These are phyloP conservation scores for Geranomyces variabilis DNA, from an alignment of 192 early-diverging fungal species.

Conservation along the genomic window DNA sequence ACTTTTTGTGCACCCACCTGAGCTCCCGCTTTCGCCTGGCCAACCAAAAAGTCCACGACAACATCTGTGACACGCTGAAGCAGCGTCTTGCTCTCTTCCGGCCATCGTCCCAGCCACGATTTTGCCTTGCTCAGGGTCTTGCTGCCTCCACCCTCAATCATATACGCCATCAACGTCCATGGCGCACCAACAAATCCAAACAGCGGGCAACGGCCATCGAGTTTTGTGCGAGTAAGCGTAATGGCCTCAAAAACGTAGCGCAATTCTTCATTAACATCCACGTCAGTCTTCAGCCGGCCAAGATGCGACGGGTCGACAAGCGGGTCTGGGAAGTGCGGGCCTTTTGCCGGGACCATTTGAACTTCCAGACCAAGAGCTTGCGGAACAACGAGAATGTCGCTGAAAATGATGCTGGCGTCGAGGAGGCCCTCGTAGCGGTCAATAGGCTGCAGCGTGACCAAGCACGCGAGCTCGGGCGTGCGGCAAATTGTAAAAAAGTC, in stretches of 20 bases:
- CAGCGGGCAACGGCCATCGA: conserved; percentile 86
- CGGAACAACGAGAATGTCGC: conserved; percentile 96
- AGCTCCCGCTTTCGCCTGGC: conserved; percentile 94
- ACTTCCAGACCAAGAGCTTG: conserved; percentile 95
- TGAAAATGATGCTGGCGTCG: conserved; percentile 98
- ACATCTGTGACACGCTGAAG: conserved; percentile 83
- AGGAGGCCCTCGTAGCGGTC: conserved; percentile 86
- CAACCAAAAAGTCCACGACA: conserved; percentile 81
- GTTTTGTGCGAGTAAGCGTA: conserved; percentile 82
- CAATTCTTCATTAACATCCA: conserved; percentile 77
- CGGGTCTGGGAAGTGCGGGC: conserved; percentile 88
- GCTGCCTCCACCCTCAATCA: conserved; percentile 97
- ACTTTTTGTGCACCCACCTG: conserved; percentile 72
- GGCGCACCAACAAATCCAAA: conserved; percentile 97
- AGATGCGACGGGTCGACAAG: conserved; percentile 74
- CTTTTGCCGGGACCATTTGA: conserved; percentile 89
- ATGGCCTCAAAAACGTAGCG: conserved; percentile 94
- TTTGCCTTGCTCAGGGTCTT: conserved; percentile 91
- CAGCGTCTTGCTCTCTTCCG: conserved; percentile 73
- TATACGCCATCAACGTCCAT: conserved; percentile 99
- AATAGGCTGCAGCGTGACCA: conserved; percentile 97
- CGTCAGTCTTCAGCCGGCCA: conserved; percentile 56
- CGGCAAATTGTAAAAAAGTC: conserved; percentile 97
- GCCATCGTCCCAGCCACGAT: conserved; percentile 83
- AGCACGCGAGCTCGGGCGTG: conserved; percentile 86